Evolutionary conservation across 352 stramenopile species (phyloP).

Genomic region (Elongisporangium prolatum): DNA sequence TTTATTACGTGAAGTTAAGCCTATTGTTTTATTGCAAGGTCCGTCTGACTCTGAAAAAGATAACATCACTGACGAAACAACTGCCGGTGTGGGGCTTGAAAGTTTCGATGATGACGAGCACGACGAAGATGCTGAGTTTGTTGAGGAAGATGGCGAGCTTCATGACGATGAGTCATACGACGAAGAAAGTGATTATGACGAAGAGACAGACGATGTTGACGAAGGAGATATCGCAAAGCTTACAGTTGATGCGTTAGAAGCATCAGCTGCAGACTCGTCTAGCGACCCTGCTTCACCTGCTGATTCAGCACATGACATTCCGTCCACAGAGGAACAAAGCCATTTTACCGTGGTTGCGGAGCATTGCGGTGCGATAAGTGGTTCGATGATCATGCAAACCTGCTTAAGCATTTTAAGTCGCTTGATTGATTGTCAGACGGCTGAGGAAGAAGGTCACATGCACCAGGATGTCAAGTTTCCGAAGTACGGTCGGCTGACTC

Average conservation of each 20-base stretch:
- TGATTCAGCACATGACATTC: conserved; percentile 13
- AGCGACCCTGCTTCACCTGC: conserved; percentile 26
- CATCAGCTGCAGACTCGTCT: conserved; percentile 43
- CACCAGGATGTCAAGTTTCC: conserved; percentile 74
- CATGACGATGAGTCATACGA: conserved; percentile 22
- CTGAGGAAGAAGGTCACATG: conserved; percentile 76
- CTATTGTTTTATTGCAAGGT: conserved; percentile 60
- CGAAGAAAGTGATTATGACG: conserved; percentile 28
- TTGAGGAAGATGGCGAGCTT: conserved; percentile 28
- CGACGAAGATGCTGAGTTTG: conserved; percentile 28
- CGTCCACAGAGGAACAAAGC: conserved; percentile 3
- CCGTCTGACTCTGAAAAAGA: conserved; percentile 64
- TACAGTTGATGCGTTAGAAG: conserved; percentile 70
- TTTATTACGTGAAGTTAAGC: conserved; percentile 74
- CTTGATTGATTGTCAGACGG: conserved; percentile 80
- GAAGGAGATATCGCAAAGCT: conserved; percentile 37
- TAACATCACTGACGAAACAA: conserved; percentile 52
- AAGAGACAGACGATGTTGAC: conserved; percentile 13
- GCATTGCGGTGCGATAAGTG: conserved; percentile 74
- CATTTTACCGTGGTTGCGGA: conserved; percentile 74
- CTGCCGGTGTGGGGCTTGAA: conserved; percentile 24
- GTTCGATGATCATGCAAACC: conserved; percentile 86
- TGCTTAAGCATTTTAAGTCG: conserved; percentile 80
- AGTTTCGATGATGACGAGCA: conserved; percentile 50
- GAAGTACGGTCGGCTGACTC: conserved; percentile 72